phyloP scores from a whole-genome alignment of 2,329 filamentous ascomycete species.

The Dactylellina sp. region DNA sequence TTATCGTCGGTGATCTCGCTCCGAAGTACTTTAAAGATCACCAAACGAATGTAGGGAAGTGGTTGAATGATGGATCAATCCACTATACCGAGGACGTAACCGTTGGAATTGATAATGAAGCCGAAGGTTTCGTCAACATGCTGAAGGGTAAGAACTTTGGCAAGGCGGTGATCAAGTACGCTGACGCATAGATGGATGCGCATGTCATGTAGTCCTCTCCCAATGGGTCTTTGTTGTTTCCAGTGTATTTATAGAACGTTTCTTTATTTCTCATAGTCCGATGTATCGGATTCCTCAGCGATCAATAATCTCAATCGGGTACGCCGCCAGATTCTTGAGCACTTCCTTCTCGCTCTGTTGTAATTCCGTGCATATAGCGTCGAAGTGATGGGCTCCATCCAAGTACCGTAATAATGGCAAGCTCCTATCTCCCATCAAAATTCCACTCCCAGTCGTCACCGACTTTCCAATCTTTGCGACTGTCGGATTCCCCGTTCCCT shows the following conservation, averaged over 20 bases:
- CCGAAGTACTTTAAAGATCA: conserved; percentile 73
- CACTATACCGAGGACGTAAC: conserved; percentile 77
- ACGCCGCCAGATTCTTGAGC: conserved; percentile 73
- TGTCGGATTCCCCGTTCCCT: conserved; percentile 58
- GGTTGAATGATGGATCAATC: conserved; percentile 80
- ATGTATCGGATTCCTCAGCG: conserved; percentile 58
- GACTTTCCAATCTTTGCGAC: conserved; percentile 58
- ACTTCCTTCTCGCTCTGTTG: conserved; percentile 77
- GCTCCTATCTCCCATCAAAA: conserved; percentile 63
- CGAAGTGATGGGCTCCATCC: conserved; percentile 80
- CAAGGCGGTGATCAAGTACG: conserved; percentile 79
- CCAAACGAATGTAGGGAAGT: conserved; percentile 79
- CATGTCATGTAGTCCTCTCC: not conserved
- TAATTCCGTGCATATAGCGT: conserved; percentile 83
- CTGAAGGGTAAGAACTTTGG: conserved; percentile 84
- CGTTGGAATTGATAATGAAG: conserved; percentile 80
- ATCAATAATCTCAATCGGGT: conserved; percentile 64
- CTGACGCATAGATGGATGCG: conserved; percentile 6
- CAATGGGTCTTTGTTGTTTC: not conserved
- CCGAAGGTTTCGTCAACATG: conserved; percentile 79
- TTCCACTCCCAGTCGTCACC: conserved; percentile 60
- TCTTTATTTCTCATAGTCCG: not conserved
- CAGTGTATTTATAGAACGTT: not conserved
- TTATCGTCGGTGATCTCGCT: conserved; percentile 73
- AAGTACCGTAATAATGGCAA: conserved; percentile 74